Evolutionary conservation across 768 basidiomycete genomes (phyloP).

Genomic region (Artomyces pyxidatus): DNA sequence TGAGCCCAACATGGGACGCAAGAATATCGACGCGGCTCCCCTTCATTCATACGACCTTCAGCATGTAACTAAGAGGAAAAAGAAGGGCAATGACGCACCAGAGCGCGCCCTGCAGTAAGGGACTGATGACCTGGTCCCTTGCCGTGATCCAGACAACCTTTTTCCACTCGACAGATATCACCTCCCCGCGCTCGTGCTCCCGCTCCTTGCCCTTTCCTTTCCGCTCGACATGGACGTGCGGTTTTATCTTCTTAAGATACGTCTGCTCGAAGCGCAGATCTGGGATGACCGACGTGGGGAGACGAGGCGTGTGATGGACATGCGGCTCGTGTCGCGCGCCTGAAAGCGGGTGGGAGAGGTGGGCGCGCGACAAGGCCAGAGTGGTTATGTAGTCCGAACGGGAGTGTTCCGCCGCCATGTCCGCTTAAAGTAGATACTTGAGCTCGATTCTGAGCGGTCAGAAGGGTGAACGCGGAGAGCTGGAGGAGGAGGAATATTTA

Average conservation of each 20-base stretch:
- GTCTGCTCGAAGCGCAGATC: constrained; percentile 73
- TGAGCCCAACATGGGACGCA: background rate
- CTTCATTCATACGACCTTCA: background rate
- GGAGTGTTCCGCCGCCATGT: constrained; percentile 9
- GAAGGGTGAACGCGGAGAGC: too few relatives aligned
- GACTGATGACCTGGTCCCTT: constrained; percentile 62
- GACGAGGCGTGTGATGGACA: background rate
- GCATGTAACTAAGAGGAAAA: background rate
- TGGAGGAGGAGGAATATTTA: too few relatives aligned
- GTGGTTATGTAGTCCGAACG: constrained; percentile 13
- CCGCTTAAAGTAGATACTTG: too few relatives aligned
- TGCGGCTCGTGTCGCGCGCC: background rate
- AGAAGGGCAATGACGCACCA: constrained; percentile 37
- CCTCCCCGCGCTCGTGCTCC: constrained; percentile 16
- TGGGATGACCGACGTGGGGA: constrained; percentile 38
- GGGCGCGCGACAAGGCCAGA: constrained; percentile 7
- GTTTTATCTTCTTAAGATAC: constrained; percentile 53
- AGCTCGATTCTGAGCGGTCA: too few relatives aligned
- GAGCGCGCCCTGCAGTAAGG: constrained; percentile 56
- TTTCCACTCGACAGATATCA: constrained; percentile 44
- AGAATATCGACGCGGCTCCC: background rate
- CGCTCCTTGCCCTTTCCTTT: constrained; percentile 25
- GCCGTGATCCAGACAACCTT: constrained; percentile 54
- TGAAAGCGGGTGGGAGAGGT: background rate
- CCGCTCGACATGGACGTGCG: constrained; percentile 37